Evolutionary conservation across 805 yeast species (phyloP).

Genomic region (Teunomyces barrocoloradensis): DNA sequence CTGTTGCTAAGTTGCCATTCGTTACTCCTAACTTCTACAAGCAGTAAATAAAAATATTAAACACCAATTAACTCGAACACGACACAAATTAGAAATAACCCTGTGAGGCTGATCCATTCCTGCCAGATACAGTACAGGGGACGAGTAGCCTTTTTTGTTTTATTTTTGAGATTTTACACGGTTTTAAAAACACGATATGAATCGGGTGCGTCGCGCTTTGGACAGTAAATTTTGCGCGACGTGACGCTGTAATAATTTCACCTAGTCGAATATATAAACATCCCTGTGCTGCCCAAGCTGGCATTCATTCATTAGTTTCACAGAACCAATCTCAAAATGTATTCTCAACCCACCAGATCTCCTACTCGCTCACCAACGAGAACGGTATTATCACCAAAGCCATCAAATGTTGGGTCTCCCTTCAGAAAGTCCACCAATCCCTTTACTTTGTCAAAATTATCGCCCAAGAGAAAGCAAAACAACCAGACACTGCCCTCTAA

Average conservation of each 20-base stretch:
- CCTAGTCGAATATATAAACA: neutral
- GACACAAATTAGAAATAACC: neutral
- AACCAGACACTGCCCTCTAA: slow-evolving; percentile 7
- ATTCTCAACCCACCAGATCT: neutral
- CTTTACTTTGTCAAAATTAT: slow-evolving; percentile 10
- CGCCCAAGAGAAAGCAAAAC: slow-evolving; percentile 4
- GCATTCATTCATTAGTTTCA: neutral
- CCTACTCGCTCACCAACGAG: slow-evolving; percentile 17
- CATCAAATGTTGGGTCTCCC: slow-evolving; percentile 15
- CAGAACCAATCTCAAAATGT: neutral
- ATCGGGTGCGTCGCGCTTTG: neutral
- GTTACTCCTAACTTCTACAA: slow-evolving; percentile 71
- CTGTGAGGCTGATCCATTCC: neutral
- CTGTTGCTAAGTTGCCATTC: slow-evolving; percentile 81
- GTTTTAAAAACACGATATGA: neutral
- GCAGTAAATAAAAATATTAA: slow-evolving; percentile 15
- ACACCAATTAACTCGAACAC: neutral
- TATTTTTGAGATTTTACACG: neutral
- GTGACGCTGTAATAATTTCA: neutral
- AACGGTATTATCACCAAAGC: slow-evolving; percentile 23
- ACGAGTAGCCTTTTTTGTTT: too few species aligned
- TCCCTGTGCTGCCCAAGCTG: slow-evolving; percentile 7
- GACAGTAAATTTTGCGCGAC: neutral
- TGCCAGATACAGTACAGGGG: neutral
- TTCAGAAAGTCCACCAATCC: slow-evolving; percentile 9